These are phyloP conservation scores for Podaxis carcinomalis DNA, from an alignment of 768 basidiomycete species.

Conservation along the genomic window DNA sequence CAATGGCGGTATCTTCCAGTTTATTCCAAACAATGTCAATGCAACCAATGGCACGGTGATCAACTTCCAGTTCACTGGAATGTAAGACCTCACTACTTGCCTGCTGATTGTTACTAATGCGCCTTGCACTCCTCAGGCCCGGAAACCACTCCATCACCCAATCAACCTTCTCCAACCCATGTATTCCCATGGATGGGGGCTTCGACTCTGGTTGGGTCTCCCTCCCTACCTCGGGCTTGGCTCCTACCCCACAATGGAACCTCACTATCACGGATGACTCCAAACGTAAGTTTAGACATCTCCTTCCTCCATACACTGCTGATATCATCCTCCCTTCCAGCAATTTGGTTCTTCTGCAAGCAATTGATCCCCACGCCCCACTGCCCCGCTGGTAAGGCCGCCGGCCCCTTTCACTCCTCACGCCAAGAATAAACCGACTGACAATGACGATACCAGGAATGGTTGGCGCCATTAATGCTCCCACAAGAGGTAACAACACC, in stretches of 20 bases:
- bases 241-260: conserved; percentile 36
- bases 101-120: neutral
- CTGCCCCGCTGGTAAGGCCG: conserved; percentile 28
- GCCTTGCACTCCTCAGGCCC: conserved; percentile 24
- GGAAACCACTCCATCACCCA: conserved; percentile 55
- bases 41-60: conserved; percentile 41
- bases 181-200: conserved; percentile 38
- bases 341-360: conserved; percentile 61
- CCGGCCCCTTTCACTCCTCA: too few relatives aligned
- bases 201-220: conserved; percentile 53
- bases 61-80: conserved; percentile 46
- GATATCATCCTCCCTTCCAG: conserved; percentile 18
- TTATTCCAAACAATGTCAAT: conserved; percentile 37
- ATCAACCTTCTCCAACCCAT: conserved; percentile 41
- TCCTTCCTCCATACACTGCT: conserved; percentile 16
- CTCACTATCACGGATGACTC: conserved; percentile 45
- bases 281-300: conserved; percentile 31
- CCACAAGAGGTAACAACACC: conserved; percentile 39
- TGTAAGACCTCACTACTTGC: conserved; percentile 23
- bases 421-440: neutral
- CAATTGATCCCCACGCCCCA: conserved; percentile 36
- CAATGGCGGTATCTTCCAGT: conserved; percentile 38
- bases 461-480: conserved; percentile 53
- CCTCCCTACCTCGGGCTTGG: conserved; percentile 26
- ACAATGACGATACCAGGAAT: conserved; percentile 25